Base-by-base conservation (phyloP, 2,329 filamentous ascomycete genomes). In the Dendrostoma leiphaemia region DNA sequence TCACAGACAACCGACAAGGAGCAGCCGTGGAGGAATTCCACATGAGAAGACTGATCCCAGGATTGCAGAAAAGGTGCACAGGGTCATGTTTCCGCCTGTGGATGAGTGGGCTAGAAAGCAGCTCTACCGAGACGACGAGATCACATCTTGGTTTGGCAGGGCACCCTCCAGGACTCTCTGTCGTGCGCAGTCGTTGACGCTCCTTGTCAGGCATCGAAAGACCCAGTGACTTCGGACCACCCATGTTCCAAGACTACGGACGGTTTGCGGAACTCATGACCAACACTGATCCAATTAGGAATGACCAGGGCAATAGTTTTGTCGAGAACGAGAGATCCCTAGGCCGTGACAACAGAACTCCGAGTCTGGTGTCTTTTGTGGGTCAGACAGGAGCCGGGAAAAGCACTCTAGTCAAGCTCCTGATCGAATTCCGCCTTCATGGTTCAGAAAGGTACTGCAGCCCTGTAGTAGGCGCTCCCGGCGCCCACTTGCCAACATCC, bases 341-440 rank as follows among this genome's bases (percentile, higher is more conserved):
- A 15, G 40, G 24, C 23, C 40, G 6, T 26, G 40, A 29, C 21
- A 44, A 9, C 40, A 44, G 40, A 26, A 28, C 21, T 43, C 35
- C 32, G 17, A n/a, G 31, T 13, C 43, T 48, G 19, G 45, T 53
- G 19, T 37, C 26, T 10, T 32, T 37, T n/a, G 28, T 49, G 15
- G 47, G 35, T 3, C 47, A 37, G 6, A 49, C 32, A 17, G 47
- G 47, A 9, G 35, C 47, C 21, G 47, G 47, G 7, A 49, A 49
- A 19, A 49, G 47, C 26, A 49, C 24, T 17, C 34, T 49, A 6
- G 28, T 49, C 47, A 29, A 31, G 17, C 23, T 49, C 4, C 35
- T 49, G n/a, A 40, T 49, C 32, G 47, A 49, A 8, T 19, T 26
- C 4, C 21, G 23, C 28, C 35, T 26, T 13, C 21, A n/a, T 10